Evolutionary conservation across 495 filamentous ascomycete genomes (phyloP).

Genomic region (Tricharina praecox): DNA sequence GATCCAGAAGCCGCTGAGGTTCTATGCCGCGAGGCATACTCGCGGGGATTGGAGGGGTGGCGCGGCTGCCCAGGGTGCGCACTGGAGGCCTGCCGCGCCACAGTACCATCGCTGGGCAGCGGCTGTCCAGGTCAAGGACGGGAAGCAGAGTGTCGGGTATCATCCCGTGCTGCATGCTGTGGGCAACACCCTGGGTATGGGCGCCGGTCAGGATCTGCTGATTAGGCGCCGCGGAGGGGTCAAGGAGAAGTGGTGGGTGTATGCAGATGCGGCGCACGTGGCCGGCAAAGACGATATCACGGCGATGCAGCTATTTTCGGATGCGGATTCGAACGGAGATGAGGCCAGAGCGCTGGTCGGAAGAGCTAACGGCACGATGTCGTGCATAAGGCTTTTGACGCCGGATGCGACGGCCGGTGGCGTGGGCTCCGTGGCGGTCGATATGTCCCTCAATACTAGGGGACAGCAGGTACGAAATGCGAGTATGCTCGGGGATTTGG

Average conservation of each 20-base stretch:
- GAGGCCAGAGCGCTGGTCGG: constrained; percentile 31
- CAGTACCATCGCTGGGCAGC: neutral
- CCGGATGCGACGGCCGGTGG: neutral
- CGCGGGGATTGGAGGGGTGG: neutral
- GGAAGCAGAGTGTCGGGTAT: constrained; percentile 44
- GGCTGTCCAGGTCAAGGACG: neutral
- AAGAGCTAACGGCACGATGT: constrained; percentile 32
- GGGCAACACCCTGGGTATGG: constrained; percentile 43
- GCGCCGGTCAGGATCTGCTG: constrained; percentile 42
- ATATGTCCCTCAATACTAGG: neutral
- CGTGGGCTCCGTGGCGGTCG: neutral
- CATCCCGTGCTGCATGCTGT: constrained; percentile 42
- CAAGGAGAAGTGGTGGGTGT: constrained; percentile 33
- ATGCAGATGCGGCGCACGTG: constrained; percentile 34
- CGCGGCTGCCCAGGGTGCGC: too few relatives aligned
- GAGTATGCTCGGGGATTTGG: constrained; percentile 9
- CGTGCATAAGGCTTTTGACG: constrained; percentile 22
- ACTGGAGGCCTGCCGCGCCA: too few relatives aligned
- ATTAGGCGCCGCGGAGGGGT: constrained; percentile 27
- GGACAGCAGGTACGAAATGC: neutral
- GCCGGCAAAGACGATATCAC: constrained; percentile 51
- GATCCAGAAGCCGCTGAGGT: constrained; percentile 12
- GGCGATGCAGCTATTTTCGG: constrained; percentile 38
- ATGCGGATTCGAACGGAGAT: constrained; percentile 19
- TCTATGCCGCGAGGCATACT: constrained; percentile 22